Conservation (phyloP, 257 asterid genomes). For the Coffea eugenioides region DNA sequence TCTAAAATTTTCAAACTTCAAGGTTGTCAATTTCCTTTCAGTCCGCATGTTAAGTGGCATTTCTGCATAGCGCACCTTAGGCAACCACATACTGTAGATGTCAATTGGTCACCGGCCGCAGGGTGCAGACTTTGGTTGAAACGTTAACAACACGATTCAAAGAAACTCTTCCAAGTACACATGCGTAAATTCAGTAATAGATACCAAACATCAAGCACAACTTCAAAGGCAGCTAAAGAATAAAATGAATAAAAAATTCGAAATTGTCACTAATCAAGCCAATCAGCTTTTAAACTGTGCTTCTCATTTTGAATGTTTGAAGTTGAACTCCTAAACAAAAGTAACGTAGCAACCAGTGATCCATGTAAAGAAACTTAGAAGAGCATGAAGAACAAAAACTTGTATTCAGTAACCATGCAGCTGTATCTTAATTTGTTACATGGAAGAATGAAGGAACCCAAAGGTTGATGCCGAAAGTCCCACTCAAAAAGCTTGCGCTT, state of each 20-base stretch:
- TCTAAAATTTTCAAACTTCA: no score
- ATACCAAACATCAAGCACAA: not conserved
- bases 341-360: not conserved
- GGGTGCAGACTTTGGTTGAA: not conserved
- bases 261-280: not conserved
- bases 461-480: conserved; percentile 2
- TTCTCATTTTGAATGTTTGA: not conserved
- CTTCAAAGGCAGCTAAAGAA: not conserved
- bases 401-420: not conserved
- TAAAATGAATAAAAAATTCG: not conserved
- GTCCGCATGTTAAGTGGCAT: not conserved
- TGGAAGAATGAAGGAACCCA: conserved; percentile 10
- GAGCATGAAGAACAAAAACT: not conserved
- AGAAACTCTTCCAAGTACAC: not conserved
- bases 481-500: not conserved
- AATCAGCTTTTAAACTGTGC: not conserved
- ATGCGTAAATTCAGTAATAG: not conserved
- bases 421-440: conserved; percentile 4
- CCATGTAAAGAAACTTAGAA: not conserved
- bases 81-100: not conserved
- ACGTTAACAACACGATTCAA: not conserved
- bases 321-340: not conserved
- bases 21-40: no score
- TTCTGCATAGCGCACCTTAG: not conserved
- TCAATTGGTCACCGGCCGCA: not conserved